These are phyloP conservation scores for Phlegmacium glaucopus DNA, from an alignment of 768 basidiomycete species.

Conservation along the genomic window DNA sequence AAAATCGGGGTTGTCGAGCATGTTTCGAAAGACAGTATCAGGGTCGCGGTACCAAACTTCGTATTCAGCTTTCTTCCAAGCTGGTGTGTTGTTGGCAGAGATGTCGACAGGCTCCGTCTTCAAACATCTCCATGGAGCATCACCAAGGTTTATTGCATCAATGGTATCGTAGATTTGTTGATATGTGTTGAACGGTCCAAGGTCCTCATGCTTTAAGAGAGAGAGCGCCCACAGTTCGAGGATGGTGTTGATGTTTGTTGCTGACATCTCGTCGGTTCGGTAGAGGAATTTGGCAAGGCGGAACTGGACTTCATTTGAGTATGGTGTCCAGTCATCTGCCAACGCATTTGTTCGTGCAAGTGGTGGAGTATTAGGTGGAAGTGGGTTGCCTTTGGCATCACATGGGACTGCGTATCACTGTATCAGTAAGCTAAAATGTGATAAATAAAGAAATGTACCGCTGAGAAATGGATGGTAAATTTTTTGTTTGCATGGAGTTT, in stretches of 20 bases:
- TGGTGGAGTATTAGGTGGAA: too few relatives aligned
- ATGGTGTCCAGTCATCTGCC: conserved; percentile 15
- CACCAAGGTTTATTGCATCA: conserved; percentile 31
- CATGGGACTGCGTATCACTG: too few relatives aligned
- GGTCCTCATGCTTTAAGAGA: conserved; percentile 8
- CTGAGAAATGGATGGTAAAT: too few relatives aligned
- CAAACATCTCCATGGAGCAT: conserved; percentile 35
- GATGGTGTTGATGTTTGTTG: conserved; percentile 19
- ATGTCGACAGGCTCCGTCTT: conserved; percentile 22
- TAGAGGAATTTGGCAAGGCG: conserved; percentile 17
- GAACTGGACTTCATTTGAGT: conserved; percentile 8
- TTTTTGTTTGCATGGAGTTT: too few relatives aligned
- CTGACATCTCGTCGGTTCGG: conserved; percentile 12
- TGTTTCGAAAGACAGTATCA: conserved; percentile 19
- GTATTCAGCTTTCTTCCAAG: conserved; percentile 30
- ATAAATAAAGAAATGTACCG: too few relatives aligned
- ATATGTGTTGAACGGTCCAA: conserved; percentile 27
- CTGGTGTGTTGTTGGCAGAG: conserved; percentile 15
- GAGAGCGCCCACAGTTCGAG: conserved; percentile 21
- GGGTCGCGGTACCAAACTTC: conserved; percentile 33
- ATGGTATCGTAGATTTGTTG: conserved; percentile 30
- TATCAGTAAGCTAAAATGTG: too few relatives aligned
- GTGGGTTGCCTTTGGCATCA: too few relatives aligned
- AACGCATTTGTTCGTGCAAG: too few relatives aligned
- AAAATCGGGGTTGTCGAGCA: conserved; percentile 33